Evolutionary conservation across 306 rosid genomes (phyloP), one percentile per base, ranked within the genome.

Genomic region (Psophocarpus tetragonolobus): DNA sequence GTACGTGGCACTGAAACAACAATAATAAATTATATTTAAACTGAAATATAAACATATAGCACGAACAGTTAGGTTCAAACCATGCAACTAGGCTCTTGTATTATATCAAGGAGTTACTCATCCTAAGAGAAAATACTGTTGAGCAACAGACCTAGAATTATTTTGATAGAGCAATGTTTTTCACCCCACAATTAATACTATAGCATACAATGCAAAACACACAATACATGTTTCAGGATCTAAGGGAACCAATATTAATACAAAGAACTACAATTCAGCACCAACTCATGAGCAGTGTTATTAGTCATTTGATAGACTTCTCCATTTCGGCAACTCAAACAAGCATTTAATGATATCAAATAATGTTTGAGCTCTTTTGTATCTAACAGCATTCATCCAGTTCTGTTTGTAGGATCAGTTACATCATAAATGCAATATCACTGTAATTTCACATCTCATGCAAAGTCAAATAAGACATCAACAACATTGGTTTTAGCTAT

Each of bases 401-500:
- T 54, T 36, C 65, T 8, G 23, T 39, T 50, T 14, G 63, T 68
- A 71, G 38, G 72, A 53, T 39, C 75, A 51, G 54, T 63, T 45
- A 58, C 71, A 44, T 64, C 21, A 45, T 8, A 26, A 27, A 12
- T 0, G 30, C 13, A 61, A 39, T 51, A 20, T 81, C 70, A 65
- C 17, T 9, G 54, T 21, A 12, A 6, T 18, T 68, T 73, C 66
- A 66, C 70, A 57, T 35, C 41, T 65, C 72, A 57, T 13, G 42
- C 68, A 58, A 44, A 70, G 58, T 73, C 42, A 45, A 71, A 65
- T 8, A 20, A 74, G 48, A 68, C 30, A 17, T 38, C 58, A 75
- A 45, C 13, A 61, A 74, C 21, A 17, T 61, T 56, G 60, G 32
- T 36, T 36, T 69, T 44, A 67, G 15, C 47, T 6, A 26, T 36